Evolutionary conservation across 1,139 yeast species (phyloP).

Genomic region (Yamadazyma dendronema): DNA sequence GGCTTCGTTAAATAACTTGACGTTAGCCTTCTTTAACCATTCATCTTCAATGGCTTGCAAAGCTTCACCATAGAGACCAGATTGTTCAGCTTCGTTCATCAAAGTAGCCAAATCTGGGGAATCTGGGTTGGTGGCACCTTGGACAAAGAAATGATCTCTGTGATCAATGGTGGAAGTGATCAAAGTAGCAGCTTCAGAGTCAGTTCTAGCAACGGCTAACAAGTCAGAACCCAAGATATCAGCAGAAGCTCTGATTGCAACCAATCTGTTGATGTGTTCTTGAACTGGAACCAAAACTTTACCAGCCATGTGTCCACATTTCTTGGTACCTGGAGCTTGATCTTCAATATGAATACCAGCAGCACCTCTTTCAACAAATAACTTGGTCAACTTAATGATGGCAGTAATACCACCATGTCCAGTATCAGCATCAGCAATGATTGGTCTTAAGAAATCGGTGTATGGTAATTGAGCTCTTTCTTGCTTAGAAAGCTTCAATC

Average conservation of each 20-base stretch:
- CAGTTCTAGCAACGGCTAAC: constrained; percentile 90
- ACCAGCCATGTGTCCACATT: constrained; percentile 99
- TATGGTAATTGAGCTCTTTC: constrained; percentile 64
- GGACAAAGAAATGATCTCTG: constrained; percentile 90
- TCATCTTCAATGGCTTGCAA: constrained; percentile 74
- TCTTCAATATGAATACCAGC: constrained; percentile 99
- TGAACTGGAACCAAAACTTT: constrained; percentile 96
- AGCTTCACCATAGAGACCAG: constrained; percentile 69
- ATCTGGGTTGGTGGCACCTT: constrained; percentile 87
- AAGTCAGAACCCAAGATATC: constrained; percentile 88
- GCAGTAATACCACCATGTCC: constrained; percentile 99
- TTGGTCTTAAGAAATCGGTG: constrained; percentile 88
- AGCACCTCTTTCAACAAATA: constrained; percentile 97
- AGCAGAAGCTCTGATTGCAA: constrained; percentile 93
- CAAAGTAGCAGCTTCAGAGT: constrained; percentile 95
- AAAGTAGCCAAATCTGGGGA: constrained; percentile 71
- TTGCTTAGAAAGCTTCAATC: constrained; percentile 56
- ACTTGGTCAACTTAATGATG: constrained; percentile 88
- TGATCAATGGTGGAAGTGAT: constrained; percentile 90
- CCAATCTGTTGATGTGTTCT: constrained; percentile 92
- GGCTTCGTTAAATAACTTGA: constrained; percentile 89
- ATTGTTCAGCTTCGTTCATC: constrained; percentile 77
- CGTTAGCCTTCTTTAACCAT: constrained; percentile 82
- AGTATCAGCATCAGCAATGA: constrained; percentile 96
- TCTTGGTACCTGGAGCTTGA: constrained; percentile 98